Conservation (phyloP, 768 basidiomycete species). For the Clitopilus hobsonii region DNA sequence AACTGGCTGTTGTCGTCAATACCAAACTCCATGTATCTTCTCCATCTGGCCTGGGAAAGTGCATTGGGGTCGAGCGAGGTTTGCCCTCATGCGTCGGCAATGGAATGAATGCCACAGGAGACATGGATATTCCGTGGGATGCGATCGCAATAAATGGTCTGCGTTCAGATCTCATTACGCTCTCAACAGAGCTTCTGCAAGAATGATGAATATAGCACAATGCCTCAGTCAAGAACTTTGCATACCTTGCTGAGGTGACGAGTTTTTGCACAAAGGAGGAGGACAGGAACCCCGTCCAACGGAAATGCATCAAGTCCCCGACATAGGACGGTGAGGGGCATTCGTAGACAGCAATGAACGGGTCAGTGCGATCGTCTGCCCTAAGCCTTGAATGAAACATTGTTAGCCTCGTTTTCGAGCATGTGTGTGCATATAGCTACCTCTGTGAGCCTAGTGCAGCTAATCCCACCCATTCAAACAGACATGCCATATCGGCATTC, state of each 20-base stretch:
- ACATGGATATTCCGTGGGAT: constrained; percentile 35
- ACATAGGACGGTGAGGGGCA: constrained; percentile 39
- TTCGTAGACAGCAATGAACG: constrained; percentile 65
- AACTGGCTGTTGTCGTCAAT: constrained; percentile 18
- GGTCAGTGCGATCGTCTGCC: constrained; percentile 61
- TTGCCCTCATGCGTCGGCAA: constrained; percentile 9
- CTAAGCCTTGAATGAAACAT: constrained; percentile 36
- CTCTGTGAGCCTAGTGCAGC: constrained; percentile 62
- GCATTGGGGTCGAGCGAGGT: constrained; percentile 21
- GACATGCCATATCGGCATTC: constrained; percentile 32
- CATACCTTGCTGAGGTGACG: constrained; percentile 41
- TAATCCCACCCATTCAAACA: constrained; percentile 78
- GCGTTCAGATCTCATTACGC: background rate
- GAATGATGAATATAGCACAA: too few species aligned
- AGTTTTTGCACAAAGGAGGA: constrained; percentile 48
- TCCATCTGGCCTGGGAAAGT: constrained; percentile 42
- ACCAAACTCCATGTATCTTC: constrained; percentile 52
- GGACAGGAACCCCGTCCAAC: constrained; percentile 58
- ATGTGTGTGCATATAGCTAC: constrained; percentile 26
- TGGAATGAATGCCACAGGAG: constrained; percentile 52
- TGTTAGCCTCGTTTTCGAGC: background rate
- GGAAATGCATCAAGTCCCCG: constrained; percentile 46
- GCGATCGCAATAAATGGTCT: constrained; percentile 38
- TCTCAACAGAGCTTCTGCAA: background rate
- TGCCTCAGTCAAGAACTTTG: constrained; percentile 2